Percentiles rank a stretch among this genome's conserved stretches.
Evolutionary conservation across 768 basidiomycete species (phyloP).

Genomic region (Suillus cothurnatus): DNA sequence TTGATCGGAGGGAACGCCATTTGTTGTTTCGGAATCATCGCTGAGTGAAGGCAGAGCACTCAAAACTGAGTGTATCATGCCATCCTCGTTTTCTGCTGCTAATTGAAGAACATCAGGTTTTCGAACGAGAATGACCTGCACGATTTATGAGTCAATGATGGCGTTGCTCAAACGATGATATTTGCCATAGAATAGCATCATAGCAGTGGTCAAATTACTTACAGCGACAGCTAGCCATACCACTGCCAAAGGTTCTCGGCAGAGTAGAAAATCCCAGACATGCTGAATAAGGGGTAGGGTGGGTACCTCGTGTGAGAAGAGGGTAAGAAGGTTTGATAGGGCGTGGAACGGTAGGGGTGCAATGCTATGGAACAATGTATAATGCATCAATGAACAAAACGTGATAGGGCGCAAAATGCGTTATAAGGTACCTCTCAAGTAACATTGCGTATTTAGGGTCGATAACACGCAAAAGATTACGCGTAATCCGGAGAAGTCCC

Average conservation of each 20-base stretch:
- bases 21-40: conserved; percentile 30
- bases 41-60: conserved; percentile 62
- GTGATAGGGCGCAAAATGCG: neutral
- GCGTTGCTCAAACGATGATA: neutral
- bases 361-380: conserved; percentile 41
- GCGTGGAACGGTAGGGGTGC: conserved; percentile 88
- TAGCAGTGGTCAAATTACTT: conserved; percentile 30
- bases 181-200: neutral
- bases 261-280: conserved; percentile 87
- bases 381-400: conserved; percentile 10
- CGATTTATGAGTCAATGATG: neutral
- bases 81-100: conserved; percentile 72
- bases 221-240: conserved; percentile 88
- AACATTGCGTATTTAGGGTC: conserved; percentile 71
- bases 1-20: conserved; percentile 25
- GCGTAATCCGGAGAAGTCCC: conserved; percentile 72
- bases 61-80: conserved; percentile 79
- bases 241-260: conserved; percentile 75
- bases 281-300: conserved; percentile 89
- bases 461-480: conserved; percentile 68
- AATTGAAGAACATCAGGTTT: conserved; percentile 67
- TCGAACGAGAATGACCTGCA: conserved; percentile 71
- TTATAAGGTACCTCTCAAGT: conserved; percentile 62
- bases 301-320: conserved; percentile 92
- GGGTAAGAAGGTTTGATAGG: conserved; percentile 85